These are phyloP conservation scores for Termitomyces sp. DNA, from an alignment of 768 basidiomycete genomes.

Conservation along the genomic window DNA sequence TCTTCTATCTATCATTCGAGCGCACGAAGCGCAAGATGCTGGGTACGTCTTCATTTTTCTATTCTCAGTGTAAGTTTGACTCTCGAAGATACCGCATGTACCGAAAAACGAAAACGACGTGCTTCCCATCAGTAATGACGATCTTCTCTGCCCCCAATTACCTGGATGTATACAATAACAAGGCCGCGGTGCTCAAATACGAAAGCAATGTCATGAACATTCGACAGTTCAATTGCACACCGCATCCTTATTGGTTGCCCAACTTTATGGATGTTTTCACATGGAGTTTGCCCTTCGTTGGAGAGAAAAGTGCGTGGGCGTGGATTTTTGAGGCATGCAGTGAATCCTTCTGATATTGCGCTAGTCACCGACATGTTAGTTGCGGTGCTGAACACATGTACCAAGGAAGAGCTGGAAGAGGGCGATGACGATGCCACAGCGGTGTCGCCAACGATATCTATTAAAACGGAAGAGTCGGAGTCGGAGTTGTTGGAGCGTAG, in stretches of 20 bases:
- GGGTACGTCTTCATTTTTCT: slow-evolving; percentile 48
- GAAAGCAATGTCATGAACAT: slow-evolving; percentile 99
- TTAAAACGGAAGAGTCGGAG: slow-evolving; percentile 30
- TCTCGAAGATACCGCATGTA: slow-evolving; percentile 88
- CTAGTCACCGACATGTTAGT: slow-evolving; percentile 98
- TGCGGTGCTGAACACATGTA: slow-evolving; percentile 92
- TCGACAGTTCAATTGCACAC: slow-evolving; percentile 94
- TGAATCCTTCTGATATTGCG: background rate
- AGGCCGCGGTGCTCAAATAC: slow-evolving; percentile 97
- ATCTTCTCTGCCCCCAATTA: slow-evolving; percentile 99
- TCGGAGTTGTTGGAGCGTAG: slow-evolving; percentile 63
- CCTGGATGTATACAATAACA: slow-evolving; percentile 98
- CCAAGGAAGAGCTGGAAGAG: slow-evolving; percentile 94
- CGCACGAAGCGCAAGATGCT: slow-evolving; percentile 98
- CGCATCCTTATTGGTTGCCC: slow-evolving; percentile 96
- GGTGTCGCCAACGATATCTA: slow-evolving; percentile 33
- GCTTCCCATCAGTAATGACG: slow-evolving; percentile 99
- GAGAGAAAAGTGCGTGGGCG: slow-evolving; percentile 82
- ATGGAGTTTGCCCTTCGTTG: slow-evolving; percentile 97
- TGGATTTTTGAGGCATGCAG: slow-evolving; percentile 8
- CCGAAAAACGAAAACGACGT: slow-evolving; percentile 95
- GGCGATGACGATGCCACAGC: slow-evolving; percentile 50
- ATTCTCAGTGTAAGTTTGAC: background rate
- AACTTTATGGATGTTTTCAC: slow-evolving; percentile 99
- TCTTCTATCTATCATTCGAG: slow-evolving; percentile 92